Conservation (phyloP, 208 protist species). For the Wallacemonas sp. region DNA sequence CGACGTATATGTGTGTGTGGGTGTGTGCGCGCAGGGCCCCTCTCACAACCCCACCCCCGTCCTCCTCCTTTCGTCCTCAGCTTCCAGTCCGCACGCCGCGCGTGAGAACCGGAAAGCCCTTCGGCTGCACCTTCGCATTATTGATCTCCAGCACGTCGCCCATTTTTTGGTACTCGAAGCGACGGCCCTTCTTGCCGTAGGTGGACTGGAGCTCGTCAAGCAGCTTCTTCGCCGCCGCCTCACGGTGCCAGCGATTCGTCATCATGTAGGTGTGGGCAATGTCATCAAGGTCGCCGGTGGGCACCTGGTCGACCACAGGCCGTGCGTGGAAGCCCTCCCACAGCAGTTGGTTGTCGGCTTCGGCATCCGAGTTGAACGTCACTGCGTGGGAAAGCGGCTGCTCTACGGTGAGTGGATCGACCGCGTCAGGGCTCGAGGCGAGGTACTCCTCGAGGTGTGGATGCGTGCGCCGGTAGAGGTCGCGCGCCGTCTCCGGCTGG, state of each 20-base stretch:
- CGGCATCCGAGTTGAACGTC: slow-evolving; percentile 84
- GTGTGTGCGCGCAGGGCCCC: no score
- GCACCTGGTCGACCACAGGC: slow-evolving; percentile 82
- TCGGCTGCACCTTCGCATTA: slow-evolving; percentile 86
- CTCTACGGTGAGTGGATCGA: slow-evolving; percentile 81
- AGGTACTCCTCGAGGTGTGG: slow-evolving; percentile 89
- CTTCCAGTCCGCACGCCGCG: slow-evolving; percentile 48
- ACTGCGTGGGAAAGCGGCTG: slow-evolving; percentile 78
- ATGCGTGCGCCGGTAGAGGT: slow-evolving; percentile 55
- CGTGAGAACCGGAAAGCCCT: slow-evolving; percentile 81
- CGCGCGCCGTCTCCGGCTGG: slow-evolving; percentile 16
- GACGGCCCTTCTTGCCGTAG: slow-evolving; percentile 77
- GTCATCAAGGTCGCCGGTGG: slow-evolving; percentile 81
- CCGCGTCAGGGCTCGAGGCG: slow-evolving; percentile 43
- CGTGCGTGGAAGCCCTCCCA: slow-evolving; percentile 91
- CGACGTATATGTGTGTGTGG: no score
- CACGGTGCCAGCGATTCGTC: slow-evolving; percentile 89
- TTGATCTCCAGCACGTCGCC: slow-evolving; percentile 91
- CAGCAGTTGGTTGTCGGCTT: slow-evolving; percentile 82
- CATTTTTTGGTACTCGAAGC: slow-evolving; percentile 91
- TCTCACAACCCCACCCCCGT: no score
- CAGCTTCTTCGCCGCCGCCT: slow-evolving; percentile 87
- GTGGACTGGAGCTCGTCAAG: slow-evolving; percentile 76
- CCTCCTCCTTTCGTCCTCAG: slow-evolving; percentile 6
- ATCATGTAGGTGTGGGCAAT: slow-evolving; percentile 73